Conservation (phyloP, 768 basidiomycete species). For the Leccinellum luteum region DNA sequence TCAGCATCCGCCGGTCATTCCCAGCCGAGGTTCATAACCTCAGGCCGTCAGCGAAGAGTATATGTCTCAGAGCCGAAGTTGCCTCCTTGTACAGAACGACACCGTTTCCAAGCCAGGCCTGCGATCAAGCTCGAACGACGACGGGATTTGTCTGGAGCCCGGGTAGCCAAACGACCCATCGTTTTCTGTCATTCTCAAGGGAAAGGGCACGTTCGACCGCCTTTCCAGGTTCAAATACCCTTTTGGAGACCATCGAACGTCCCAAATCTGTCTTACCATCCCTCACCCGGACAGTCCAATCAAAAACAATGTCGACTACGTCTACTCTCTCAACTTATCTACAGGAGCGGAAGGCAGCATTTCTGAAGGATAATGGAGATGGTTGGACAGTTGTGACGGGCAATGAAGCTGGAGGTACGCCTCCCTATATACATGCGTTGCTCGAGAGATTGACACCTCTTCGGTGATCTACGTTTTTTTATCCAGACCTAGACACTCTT, state of each 20-base stretch:
- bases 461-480: background rate
- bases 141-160: background rate
- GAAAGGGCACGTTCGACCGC: background rate
- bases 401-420: conserved; percentile 91
- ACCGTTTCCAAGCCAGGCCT: background rate
- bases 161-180: background rate
- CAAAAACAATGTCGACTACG: conserved; percentile 20
- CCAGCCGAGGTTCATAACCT: background rate
- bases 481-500: conserved; percentile 82
- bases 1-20: background rate
- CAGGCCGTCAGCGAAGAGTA: background rate
- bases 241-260: background rate
- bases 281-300: background rate
- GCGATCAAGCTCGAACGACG: background rate
- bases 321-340: conserved; percentile 40
- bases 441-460: background rate
- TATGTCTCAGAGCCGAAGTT: background rate
- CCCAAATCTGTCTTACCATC: conserved; percentile 1
- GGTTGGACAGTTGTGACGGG: conserved; percentile 91
- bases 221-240: background rate
- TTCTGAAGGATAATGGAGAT: conserved; percentile 52
- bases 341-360: conserved; percentile 51
- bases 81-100: background rate
- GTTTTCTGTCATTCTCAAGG: background rate
- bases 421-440: background rate